A percentile compares a stretch with the other conserved stretches of the same genome.
phyloP scores from a whole-genome alignment of 768 basidiomycete genomes.

The Daedaleopsis sinensis region DNA sequence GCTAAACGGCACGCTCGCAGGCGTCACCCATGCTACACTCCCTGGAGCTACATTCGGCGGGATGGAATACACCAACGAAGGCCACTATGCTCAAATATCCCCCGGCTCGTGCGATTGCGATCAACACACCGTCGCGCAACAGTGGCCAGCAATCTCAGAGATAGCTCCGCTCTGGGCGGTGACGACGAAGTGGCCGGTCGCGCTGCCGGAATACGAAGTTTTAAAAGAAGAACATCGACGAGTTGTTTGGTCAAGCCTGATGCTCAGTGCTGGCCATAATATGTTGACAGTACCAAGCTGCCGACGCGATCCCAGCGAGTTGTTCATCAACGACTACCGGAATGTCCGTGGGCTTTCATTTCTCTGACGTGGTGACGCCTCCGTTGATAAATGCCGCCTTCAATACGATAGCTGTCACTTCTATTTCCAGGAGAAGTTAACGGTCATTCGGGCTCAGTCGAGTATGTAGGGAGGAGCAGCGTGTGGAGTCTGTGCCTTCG shows the following conservation, averaged over 20 bases:
- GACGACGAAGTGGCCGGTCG: conserved; percentile 62
- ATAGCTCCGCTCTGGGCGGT: conserved; percentile 63
- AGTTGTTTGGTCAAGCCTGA: conserved; percentile 71
- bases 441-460: too few relatives aligned
- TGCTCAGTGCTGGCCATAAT: conserved; percentile 63
- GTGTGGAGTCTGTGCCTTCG: conserved; percentile 37
- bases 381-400: too few relatives aligned
- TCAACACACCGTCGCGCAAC: conserved; percentile 50
- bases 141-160: conserved; percentile 51
- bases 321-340: too few relatives aligned
- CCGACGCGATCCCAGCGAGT: conserved; percentile 60
- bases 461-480: too few relatives aligned
- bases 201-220: conserved; percentile 52
- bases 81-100: background rate
- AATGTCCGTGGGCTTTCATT: too few relatives aligned
- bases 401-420: too few relatives aligned
- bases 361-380: too few relatives aligned
- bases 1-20: too few relatives aligned
- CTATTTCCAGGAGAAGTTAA: too few relatives aligned
- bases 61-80: background rate
- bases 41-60: too few relatives aligned
- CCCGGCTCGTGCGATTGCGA: conserved; percentile 22
- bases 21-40: too few relatives aligned
- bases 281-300: conserved; percentile 63
- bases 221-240: conserved; percentile 71